These are phyloP conservation scores for Lentinula boryana DNA, from an alignment of 768 basidiomycete genomes.

Conservation along the genomic window DNA sequence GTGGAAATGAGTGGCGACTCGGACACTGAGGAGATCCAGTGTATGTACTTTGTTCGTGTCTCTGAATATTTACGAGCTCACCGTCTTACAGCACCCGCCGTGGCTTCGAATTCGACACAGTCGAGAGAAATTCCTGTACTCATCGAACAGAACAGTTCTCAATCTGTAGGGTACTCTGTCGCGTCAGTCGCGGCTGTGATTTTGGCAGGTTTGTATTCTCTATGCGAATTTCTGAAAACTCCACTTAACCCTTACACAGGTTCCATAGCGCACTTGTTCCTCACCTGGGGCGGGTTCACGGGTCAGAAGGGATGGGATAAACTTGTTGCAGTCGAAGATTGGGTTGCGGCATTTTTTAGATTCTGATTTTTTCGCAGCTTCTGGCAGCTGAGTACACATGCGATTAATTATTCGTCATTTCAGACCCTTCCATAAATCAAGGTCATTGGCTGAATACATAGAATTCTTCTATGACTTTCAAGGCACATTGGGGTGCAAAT, in stretches of 20 bases:
- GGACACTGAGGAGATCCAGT: not conserved
- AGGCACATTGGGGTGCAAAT: no score
- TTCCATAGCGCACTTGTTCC: constrained; percentile 2
- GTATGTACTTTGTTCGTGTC: not conserved
- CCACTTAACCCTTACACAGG: not conserved
- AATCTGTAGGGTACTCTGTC: not conserved
- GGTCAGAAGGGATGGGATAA: constrained; percentile 6
- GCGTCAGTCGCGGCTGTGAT: constrained; percentile 4
- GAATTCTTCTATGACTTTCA: no score
- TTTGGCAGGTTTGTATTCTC: not conserved
- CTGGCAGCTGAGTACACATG: not conserved
- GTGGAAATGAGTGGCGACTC: not conserved
- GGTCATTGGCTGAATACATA: no score
- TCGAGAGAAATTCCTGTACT: not conserved
- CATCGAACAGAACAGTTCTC: not conserved
- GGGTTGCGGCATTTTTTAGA: not conserved
- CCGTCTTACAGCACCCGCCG: not conserved
- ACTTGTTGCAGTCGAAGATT: constrained; percentile 1
- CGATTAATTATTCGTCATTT: not conserved
- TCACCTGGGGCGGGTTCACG: constrained; percentile 4
- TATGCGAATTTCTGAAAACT: not conserved
- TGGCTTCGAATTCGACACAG: not conserved
- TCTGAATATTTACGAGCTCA: not conserved
- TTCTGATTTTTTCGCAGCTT: not conserved
- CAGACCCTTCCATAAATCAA: no score